Base-by-base conservation (phyloP, 129 eudicot genomes). In the Artemisia annua region DNA sequence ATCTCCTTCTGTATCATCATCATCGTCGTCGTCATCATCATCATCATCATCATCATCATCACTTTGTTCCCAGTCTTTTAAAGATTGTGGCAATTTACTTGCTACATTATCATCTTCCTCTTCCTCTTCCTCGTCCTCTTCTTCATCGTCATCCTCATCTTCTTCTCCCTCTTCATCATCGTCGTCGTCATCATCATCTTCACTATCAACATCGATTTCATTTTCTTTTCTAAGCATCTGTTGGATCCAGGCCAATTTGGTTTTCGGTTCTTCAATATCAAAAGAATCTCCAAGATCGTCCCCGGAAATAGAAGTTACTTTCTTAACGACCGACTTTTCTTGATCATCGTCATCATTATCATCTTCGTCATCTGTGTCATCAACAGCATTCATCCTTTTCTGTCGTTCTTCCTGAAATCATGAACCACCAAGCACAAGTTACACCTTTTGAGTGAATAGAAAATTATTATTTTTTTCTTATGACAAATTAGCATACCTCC, bases 51-150 rank as follows among this genome's bases (percentile, higher is more conserved):
- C 52, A 54, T 93, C 96, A 67, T 88, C 97, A 72, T 90, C 97
- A 83, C 96, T 90, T 78, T 95, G 97, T 76, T 95, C 99, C 99
- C 99, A 95, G 66, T 95, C 97, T 85, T 86, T 88, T 58, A 95
- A 63, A 48, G 96, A 76, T 63, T 58, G 69, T 14, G 87, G 62
- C 69, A 78, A 74, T 48, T 83, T 86, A 68, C 53, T 69, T 46
- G 62, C 82, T n/a, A 71, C 1, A 5, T 55, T 73, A 63, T 78
- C 67, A 19, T 26, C 72, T 46, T 78, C 81, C 13, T 59, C 72
- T 46, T 78, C 81, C 13, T 59, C 80, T 10, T 83, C 84, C 18
- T 74, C 83, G 28, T 77, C 68, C n/a, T 66, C 76, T 7, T 70
- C 86, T 0, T 18, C 87, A 0, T 60, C 86, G 0, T 72, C 84